These are phyloP conservation scores for Epichloe amarillans DNA, from an alignment of 2,329 filamentous ascomycete genomes.

Conservation along the genomic window DNA sequence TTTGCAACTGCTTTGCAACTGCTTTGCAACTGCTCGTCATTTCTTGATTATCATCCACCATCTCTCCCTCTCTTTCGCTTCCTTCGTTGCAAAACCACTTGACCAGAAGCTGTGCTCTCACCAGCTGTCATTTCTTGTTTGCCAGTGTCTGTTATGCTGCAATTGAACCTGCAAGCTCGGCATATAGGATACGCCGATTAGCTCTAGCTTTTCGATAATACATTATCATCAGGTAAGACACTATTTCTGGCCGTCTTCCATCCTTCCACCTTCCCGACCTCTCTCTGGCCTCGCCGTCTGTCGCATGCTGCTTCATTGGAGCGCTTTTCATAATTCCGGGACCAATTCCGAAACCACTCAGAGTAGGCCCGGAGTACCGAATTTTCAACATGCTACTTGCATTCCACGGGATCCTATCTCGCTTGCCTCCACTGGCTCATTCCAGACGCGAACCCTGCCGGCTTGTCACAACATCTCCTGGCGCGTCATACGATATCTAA, in stretches of 20 bases:
- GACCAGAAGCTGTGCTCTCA: slow-evolving; percentile 1
- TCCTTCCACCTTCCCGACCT: neutral
- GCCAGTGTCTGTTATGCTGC: neutral
- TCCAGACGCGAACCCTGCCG: slow-evolving; percentile 10
- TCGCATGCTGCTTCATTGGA: neutral
- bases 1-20: neutral
- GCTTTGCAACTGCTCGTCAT: slow-evolving; percentile 1
- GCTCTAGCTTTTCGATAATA: neutral
- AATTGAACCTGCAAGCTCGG: neutral
- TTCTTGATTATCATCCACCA: neutral
- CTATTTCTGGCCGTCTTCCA: neutral
- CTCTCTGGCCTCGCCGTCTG: neutral
- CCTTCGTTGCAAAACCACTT: neutral
- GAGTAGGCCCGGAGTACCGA: neutral
- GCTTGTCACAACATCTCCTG: slow-evolving; percentile 10
- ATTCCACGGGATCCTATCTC: slow-evolving; percentile 8
- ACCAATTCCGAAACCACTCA: neutral
- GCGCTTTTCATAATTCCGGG: neutral
- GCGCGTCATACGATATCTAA: slow-evolving; percentile 6
- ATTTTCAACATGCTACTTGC: neutral
- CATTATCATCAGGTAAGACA: slow-evolving; percentile 2
- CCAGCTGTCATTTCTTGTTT: neutral
- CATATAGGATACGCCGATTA: neutral
- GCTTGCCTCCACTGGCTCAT: slow-evolving; percentile 8
- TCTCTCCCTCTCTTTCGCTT: neutral